Percentiles rank a stretch among this genome's conserved stretches.
Evolutionary conservation across 768 basidiomycete genomes (phyloP).

Genomic region (Lentinula detonsa): DNA sequence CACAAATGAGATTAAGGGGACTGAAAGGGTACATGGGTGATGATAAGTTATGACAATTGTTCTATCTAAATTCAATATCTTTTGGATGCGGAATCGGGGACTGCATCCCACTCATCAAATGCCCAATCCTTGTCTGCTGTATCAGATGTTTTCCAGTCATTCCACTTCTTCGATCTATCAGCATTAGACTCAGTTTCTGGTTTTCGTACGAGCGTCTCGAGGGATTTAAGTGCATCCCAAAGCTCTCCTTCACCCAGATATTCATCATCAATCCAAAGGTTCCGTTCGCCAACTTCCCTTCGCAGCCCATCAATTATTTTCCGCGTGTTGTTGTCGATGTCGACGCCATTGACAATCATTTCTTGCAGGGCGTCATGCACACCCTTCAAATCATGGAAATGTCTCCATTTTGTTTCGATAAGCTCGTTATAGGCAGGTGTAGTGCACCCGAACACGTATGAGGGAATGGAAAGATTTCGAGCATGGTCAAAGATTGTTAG

Average conservation of each 20-base stretch:
- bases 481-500: slow-evolving; percentile 81
- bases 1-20: no score
- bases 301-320: slow-evolving; percentile 57
- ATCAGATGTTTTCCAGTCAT: slow-evolving; percentile 42
- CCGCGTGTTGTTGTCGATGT: slow-evolving; percentile 54
- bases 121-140: slow-evolving; percentile 34
- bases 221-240: slow-evolving; percentile 41
- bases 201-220: slow-evolving; percentile 33
- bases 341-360: slow-evolving; percentile 78
- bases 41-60: no score
- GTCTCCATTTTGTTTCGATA: slow-evolving; percentile 77
- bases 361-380: slow-evolving; percentile 71
- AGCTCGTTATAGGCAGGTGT: slow-evolving; percentile 86
- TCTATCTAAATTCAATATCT: not conserved
- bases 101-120: slow-evolving; percentile 43
- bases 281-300: slow-evolving; percentile 52
- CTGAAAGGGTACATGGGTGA: no score
- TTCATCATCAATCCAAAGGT: slow-evolving; percentile 45
- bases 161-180: slow-evolving; percentile 20
- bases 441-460: slow-evolving; percentile 87
- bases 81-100: not conserved
- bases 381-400: slow-evolving; percentile 76
- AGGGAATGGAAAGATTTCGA: slow-evolving; percentile 63
- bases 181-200: slow-evolving; percentile 10
- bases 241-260: slow-evolving; percentile 43